Conservation (phyloP, 768 basidiomycete species). For the Lactarius sp. region DNA sequence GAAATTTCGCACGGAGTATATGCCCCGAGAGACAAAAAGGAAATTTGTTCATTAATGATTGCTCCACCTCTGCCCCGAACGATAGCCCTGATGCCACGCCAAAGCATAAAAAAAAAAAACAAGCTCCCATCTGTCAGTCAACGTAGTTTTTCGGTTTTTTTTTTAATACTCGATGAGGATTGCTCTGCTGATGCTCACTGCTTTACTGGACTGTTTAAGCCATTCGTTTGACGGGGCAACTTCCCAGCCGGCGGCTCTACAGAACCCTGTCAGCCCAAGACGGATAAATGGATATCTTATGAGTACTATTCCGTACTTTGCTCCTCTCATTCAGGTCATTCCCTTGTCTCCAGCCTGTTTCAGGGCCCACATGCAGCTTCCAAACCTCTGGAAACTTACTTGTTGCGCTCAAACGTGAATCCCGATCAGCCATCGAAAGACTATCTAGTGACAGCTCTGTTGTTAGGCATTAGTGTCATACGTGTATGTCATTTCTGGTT, state of each 20-base stretch:
- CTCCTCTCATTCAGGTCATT: neutral
- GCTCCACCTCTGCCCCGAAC: neutral
- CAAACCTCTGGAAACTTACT: neutral
- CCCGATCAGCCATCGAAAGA: neutral
- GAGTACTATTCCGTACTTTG: neutral
- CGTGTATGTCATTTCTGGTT: neutral
- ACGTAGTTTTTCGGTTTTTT: too few species aligned
- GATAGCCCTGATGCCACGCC: neutral
- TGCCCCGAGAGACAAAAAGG: neutral
- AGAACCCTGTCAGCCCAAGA: neutral
- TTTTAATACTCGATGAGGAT: neutral
- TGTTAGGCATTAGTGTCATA: neutral
- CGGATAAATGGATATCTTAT: constrained; percentile 2
- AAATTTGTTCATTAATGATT: constrained; percentile 2
- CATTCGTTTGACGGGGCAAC: neutral
- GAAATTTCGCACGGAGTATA: neutral
- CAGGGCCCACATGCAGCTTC: neutral
- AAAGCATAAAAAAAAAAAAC: neutral
- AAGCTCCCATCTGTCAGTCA: constrained; percentile 6
- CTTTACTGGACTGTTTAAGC: neutral
- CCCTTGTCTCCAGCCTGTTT: neutral
- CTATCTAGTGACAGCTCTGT: neutral
- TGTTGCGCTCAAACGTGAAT: neutral
- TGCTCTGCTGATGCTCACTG: neutral
- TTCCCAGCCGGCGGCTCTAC: neutral